phyloP scores from a whole-genome alignment of 1,284 basidiomycete species.

The Malassezia nana region DNA sequence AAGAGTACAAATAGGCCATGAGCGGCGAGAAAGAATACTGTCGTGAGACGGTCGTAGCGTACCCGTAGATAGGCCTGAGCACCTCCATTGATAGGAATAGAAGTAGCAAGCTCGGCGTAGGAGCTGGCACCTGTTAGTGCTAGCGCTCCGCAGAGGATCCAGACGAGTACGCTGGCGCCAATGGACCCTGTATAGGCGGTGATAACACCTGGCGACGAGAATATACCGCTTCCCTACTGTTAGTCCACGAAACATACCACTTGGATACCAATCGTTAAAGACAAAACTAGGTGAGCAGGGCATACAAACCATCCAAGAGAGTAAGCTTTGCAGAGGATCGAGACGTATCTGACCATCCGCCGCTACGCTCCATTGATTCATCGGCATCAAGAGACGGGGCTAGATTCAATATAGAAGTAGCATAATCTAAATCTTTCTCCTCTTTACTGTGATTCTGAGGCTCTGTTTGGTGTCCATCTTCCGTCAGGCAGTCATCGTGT shows the following conservation, averaged over 20 bases:
- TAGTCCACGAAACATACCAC: slow-evolving; percentile 18
- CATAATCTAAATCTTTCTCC: not conserved
- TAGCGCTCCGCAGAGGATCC: slow-evolving; percentile 35
- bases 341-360: no score
- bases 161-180: slow-evolving; percentile 39
- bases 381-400: not conserved
- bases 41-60: not conserved
- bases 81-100: slow-evolving; percentile 53
- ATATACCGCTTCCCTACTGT: slow-evolving; percentile 36
- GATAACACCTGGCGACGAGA: slow-evolving; percentile 44
- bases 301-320: not conserved
- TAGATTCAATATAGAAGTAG: not conserved
- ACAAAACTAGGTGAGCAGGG: slow-evolving; percentile 12
- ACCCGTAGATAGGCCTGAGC: slow-evolving; percentile 60
- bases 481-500: not conserved
- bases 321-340: not conserved
- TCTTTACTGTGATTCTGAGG: not conserved
- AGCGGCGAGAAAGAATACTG: slow-evolving; percentile 62
- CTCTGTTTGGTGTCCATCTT: not conserved
- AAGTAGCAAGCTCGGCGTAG: slow-evolving; percentile 55
- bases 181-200: slow-evolving; percentile 41
- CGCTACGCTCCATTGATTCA: slow-evolving; percentile 3
- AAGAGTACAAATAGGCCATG: slow-evolving; percentile 53
- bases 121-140: slow-evolving; percentile 56
- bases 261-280: slow-evolving; percentile 43